Base-by-base conservation (phyloP, 176 grass and related monocot species). In the Aechmea fasciata region DNA sequence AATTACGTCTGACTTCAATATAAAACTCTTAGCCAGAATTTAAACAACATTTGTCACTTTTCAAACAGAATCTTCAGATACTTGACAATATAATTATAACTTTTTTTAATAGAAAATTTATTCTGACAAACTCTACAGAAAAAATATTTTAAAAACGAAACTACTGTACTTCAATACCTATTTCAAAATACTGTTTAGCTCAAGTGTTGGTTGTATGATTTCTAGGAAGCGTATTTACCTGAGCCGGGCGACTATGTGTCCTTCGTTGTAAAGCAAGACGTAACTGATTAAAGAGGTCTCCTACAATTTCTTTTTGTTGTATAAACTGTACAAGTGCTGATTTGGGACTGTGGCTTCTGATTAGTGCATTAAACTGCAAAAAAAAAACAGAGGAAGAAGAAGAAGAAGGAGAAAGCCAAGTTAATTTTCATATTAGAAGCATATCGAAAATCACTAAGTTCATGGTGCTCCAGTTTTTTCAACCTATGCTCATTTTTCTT, bases 231-330 rank as follows among this genome's bases (percentile, higher is more conserved):
- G 11, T 18, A 77, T 69, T 74, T 78, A 96, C 92, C 88, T 96
- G 92, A 68, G 92, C 83, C 52, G 92, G 92, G 11, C 92, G 88
- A 73, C 66, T 79, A 88, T 91, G 82, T 73, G 66, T 78, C 67
- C 85, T 85, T 57, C 92, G 83, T 73, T 96, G 92, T 63, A 77
- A 77, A 75, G 92, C 81, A 52, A 96, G 79, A 13, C 88, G 85
- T 55, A 96, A 78, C 80, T 96, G 92, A 78, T 96, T 91, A 70
- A 96, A 96, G 76, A 96, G 82, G 78, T 89, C 88, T 67, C 92
- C 92, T 53, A 91, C 92, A 76, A 81, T 69, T 89, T 96, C 88
- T 49, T 96, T 96, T 75, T 96, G 92, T 84, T 91, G 71, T 82
- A 96, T 87, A 80, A 96, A 85, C 54, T 85, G 76, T 53, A 96